A percentile compares a stretch with the other conserved stretches of the same genome.
Evolutionary conservation across 73 alveolate genomes (phyloP).

Genomic region (Effrenium voratum): DNA sequence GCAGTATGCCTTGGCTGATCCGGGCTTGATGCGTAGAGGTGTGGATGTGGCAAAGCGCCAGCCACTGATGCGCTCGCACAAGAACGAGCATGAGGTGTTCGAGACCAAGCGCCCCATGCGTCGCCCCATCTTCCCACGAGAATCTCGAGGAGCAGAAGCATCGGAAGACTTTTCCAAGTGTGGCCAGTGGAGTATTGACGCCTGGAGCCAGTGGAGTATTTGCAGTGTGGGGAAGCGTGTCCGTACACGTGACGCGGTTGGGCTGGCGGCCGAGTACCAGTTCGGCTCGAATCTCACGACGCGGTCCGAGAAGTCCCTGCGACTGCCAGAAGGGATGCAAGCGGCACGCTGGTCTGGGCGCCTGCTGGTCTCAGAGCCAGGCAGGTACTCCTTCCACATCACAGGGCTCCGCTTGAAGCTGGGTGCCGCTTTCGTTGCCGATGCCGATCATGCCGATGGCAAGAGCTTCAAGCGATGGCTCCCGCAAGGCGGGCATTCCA

Average conservation of each 20-base stretch:
- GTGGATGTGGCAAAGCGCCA: too few relatives aligned
- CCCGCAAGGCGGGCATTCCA: not conserved
- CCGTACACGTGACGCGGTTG: constrained; percentile 34
- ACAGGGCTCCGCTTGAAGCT: not conserved
- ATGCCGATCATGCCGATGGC: too few relatives aligned
- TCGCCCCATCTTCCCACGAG: not conserved
- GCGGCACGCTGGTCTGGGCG: not conserved
- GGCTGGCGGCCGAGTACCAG: not conserved
- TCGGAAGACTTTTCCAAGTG: not conserved
- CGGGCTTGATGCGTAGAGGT: too few relatives aligned
- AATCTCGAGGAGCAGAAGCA: too few relatives aligned
- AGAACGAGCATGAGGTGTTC: not conserved
- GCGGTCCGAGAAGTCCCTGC: not conserved
- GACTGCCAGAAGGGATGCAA: not conserved
- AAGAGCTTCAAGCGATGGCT: not conserved
- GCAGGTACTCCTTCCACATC: not conserved
- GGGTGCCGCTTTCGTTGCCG: constrained; percentile 22
- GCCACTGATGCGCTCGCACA: constrained; percentile 60
- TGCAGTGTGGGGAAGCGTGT: constrained; percentile 2
- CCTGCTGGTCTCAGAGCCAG: not conserved
- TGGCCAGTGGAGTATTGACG: not conserved
- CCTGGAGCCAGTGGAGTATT: constrained; percentile 29
- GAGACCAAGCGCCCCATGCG: not conserved
- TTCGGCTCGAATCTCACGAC: not conserved
- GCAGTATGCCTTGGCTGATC: too few relatives aligned